Conservation (phyloP, 2,329 filamentous ascomycete species). For the Claviceps cyperi region DNA sequence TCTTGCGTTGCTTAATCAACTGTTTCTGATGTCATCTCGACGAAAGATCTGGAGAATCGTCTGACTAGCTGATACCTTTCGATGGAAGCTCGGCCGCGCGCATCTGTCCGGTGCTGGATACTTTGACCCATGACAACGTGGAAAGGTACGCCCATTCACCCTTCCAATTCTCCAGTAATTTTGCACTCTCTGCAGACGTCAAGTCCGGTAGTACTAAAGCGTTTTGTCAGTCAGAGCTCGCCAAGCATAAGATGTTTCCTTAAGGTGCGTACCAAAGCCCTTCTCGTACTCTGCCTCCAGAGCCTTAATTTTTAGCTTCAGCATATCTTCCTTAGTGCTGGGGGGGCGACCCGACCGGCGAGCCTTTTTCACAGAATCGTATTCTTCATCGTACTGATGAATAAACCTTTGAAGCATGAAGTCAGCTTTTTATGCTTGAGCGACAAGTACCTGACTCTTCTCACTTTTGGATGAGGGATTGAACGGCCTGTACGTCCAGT, state of each 20-base stretch:
- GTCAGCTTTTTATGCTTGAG: slow-evolving; percentile 11
- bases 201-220: slow-evolving; percentile 58
- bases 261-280: slow-evolving; percentile 54
- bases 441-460: slow-evolving; percentile 8
- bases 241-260: not conserved
- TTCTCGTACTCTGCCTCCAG: slow-evolving; percentile 69
- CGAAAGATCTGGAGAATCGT: not conserved
- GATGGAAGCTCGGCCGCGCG: slow-evolving; percentile 70
- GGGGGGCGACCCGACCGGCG: slow-evolving; percentile 69
- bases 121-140: slow-evolving; percentile 61
- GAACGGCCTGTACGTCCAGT: slow-evolving; percentile 41
- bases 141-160: slow-evolving; percentile 71
- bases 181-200: slow-evolving; percentile 47
- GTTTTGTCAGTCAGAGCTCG: slow-evolving; percentile 6
- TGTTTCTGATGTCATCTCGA: not conserved
- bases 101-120: slow-evolving; percentile 49
- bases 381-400: slow-evolving; percentile 57
- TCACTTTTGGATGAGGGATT: slow-evolving; percentile 47
- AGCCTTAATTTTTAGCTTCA: slow-evolving; percentile 54
- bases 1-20: not conserved
- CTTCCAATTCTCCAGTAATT: slow-evolving; percentile 59
- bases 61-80: slow-evolving; percentile 15
- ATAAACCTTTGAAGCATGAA: slow-evolving; percentile 35
- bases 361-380: slow-evolving; percentile 48
- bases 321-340: slow-evolving; percentile 59